Evolutionary conservation across 441 rosid species (phyloP), one percentile per base, ranked within the genome.

Genomic region (Dalechampia spathulata): DNA sequence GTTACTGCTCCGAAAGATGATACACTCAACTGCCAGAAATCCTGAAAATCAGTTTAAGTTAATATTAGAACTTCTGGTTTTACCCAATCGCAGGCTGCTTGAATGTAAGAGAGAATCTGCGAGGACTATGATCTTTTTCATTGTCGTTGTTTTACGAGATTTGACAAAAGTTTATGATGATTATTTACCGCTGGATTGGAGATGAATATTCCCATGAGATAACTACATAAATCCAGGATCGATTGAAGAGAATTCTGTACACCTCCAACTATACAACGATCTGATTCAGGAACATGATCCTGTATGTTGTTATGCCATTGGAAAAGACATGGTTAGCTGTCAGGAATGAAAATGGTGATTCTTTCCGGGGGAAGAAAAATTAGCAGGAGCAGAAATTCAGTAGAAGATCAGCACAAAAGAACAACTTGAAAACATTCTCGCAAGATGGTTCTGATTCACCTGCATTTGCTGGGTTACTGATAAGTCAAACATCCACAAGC

Each of bases 201-300:
- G 60, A 91, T 74, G 52, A 87, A 55, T 49, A 91, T 82, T 62
- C 95, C 95, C 81, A 81, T 79, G 5, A 75, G 63, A 59, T 87
- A 79, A 68, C 70, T 77, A 73, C 83, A 19, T 71, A 91, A 59
- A 57, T 81, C 87, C 61, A 91, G 52, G 34, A 63, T 53, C 36
- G 96, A 77, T 55, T 91, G 96, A 26, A 83, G 78, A 22, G 98
- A 83, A 76, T 83, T 91, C 63, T 85, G 98, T n/a, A 81, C 98
- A 13, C 96, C 96, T 68, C 96, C 98, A n/a, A 91, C 86, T 0
- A 85, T 65, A 42, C 87, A 75, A 15, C 94, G 91, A 61, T 90
- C 90, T 0, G 82, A 49, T 70, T 85, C 91, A 0, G 90, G 77
- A 22, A 83, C 94, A 20, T 63, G 78, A 65, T 90, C 94, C 97